Percentiles rank a stretch among this genome's conserved stretches.
These are phyloP conservation scores for Lichtheimia corymbifera DNA, from an alignment of 371 early-diverging fungal genomes.

Conservation along the genomic window DNA sequence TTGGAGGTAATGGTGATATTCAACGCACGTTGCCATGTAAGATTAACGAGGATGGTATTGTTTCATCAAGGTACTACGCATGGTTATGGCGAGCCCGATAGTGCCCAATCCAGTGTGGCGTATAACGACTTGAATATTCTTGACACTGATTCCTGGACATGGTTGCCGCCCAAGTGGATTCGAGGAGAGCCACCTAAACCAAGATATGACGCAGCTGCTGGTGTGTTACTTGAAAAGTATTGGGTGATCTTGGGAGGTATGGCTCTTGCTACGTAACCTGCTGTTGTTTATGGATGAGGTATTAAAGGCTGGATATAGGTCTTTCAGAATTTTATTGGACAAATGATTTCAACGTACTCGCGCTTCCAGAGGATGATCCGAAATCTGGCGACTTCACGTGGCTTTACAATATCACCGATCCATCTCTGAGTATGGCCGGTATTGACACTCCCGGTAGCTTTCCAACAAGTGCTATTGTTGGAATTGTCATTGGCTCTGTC, in stretches of 20 bases:
- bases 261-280: neutral
- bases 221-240: neutral
- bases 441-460: neutral
- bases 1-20: neutral
- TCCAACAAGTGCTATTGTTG: constrained; percentile 1
- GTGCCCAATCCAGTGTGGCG: neutral
- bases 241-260: neutral
- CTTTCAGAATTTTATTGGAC: neutral
- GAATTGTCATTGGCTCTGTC: constrained; percentile 7
- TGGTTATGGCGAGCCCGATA: neutral
- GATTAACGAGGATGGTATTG: neutral
- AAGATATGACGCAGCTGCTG: neutral
- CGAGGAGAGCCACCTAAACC: neutral
- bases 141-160: neutral
- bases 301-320: neutral
- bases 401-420: neutral
- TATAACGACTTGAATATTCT: neutral
- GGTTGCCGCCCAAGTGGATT: neutral
- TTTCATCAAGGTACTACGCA: neutral
- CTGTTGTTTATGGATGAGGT: neutral
- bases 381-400: neutral
- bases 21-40: neutral
- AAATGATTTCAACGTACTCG: neutral
- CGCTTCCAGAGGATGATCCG: neutral
- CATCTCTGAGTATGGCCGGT: neutral